A percentile compares a stretch with the other conserved stretches of the same genome.
Evolutionary conservation across 192 early-diverging fungal genomes (phyloP).

Genomic region (Coemansia sp.): DNA sequence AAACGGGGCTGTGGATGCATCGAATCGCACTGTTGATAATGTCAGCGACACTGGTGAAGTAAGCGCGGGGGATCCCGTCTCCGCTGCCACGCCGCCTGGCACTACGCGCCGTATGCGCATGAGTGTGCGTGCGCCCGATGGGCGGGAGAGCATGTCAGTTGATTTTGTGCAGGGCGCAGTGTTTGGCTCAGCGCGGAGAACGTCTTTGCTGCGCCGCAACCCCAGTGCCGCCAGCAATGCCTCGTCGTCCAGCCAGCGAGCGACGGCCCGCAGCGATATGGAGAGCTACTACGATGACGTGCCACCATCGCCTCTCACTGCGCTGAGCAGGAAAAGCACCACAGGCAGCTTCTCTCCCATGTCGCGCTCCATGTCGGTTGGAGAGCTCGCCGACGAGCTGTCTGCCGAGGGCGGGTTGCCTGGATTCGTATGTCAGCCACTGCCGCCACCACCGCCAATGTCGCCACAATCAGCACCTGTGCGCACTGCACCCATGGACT

Average conservation of each 20-base stretch:
- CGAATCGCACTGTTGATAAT: too few species aligned
- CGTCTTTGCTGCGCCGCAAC: conserved; percentile 40
- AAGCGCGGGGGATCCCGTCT: background rate
- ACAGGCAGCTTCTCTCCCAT: background rate
- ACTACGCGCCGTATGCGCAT: conserved; percentile 21
- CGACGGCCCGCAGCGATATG: background rate
- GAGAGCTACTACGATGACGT: conserved; percentile 3
- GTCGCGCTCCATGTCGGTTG: background rate
- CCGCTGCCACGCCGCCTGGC: background rate
- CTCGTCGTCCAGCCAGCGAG: conserved; percentile 5
- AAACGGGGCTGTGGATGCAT: too few species aligned
- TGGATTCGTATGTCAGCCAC: conserved; percentile 34
- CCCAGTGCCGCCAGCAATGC: conserved; percentile 22
- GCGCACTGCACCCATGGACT: background rate
- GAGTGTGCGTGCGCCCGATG: conserved; percentile 37
- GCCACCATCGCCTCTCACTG: background rate
- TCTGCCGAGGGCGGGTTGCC: conserved; percentile 12
- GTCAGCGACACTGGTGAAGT: background rate
- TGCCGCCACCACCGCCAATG: conserved; percentile 25
- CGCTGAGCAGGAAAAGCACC: conserved; percentile 10
- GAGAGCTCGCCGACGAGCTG: background rate
- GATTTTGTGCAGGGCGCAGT: conserved; percentile 50
- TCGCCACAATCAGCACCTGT: background rate
- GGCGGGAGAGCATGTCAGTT: conserved; percentile 44
- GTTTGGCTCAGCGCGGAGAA: conserved; percentile 43